Conservation (phyloP, 2,329 filamentous ascomycete genomes). For the Ophiostoma himal-ulmi region DNA sequence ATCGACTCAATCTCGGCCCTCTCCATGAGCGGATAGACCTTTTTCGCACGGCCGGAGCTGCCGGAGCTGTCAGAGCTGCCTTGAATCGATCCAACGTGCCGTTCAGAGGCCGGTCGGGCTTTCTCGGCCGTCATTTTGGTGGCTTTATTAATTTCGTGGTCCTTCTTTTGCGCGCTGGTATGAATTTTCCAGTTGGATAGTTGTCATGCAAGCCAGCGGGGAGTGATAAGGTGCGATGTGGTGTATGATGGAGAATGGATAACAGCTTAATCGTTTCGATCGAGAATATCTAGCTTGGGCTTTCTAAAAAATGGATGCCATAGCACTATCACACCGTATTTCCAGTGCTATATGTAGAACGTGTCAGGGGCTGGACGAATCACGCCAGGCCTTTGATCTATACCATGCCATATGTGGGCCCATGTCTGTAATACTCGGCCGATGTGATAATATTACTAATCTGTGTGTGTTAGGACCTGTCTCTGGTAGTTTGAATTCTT, state of each 20-base stretch:
- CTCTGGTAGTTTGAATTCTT: neutral
- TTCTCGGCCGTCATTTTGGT: neutral
- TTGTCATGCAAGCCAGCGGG: neutral
- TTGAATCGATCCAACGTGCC: neutral
- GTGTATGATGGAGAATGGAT: neutral
- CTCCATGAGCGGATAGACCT: conserved; percentile 36
- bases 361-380: neutral
- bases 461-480: neutral
- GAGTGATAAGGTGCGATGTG: neutral
- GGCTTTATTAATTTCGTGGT: neutral
- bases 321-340: neutral
- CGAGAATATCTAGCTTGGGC: neutral
- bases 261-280: neutral
- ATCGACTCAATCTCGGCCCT: conserved; percentile 64
- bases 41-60: conserved; percentile 13
- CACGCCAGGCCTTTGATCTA: neutral
- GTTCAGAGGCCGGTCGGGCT: neutral
- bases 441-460: neutral
- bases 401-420: neutral
- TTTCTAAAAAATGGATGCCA: neutral
- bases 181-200: neutral
- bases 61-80: neutral
- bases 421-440: neutral
- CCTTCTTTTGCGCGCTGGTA: neutral
- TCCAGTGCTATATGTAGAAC: neutral